Evolutionary conservation across 2,329 filamentous ascomycete genomes (phyloP), one percentile per base, ranked within the genome.

Genomic region (Truncatella angustata): DNA sequence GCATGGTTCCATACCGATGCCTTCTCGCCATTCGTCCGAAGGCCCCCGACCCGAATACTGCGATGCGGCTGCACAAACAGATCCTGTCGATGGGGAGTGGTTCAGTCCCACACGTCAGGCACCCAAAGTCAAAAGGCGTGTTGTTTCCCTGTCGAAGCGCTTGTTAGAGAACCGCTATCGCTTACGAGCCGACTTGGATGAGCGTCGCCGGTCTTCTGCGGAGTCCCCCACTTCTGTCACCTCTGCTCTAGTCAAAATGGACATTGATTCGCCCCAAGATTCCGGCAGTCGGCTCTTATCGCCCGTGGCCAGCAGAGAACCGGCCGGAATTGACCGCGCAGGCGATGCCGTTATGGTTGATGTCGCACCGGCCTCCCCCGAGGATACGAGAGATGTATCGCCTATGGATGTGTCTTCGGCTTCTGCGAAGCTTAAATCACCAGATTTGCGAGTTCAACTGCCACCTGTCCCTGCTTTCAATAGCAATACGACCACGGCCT

Each of bases 391-490:
- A 40, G 14, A 20, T 4, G 16, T 53, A 0, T 36, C 69, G 5
- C 63, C 64, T 12, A 64, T 52, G 4, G 54, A 60, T n/a, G 56
- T 36, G 7, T 37, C 48, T 11, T 21, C 51, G 11, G 16, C 45
- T 9, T 36, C 39, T 30, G 45, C 46, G 20, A 62, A 62, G 26
- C 28, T 57, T 35, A 78, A 68, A 51, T 70, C 73, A 2, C 72
- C 73, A 0, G 76, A 81, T 48, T 58, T 81, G 4, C 72, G 73
- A 11, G 78, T 86, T 5, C 80, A 85, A 50, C 68, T 85, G 65
- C 82, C 84, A 6, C 77, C 81, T 2, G 71, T 80, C 1, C 79
- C 81, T 1, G 62, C 70, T 0, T 82, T 85, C 28, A 72, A 74
- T 46, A 73, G 63, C 39, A 61, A 70, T 1, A 64, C 63, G 1